Evolutionary conservation across 179 eudicot genomes (phyloP).

Genomic region (Camellia oleifera): DNA sequence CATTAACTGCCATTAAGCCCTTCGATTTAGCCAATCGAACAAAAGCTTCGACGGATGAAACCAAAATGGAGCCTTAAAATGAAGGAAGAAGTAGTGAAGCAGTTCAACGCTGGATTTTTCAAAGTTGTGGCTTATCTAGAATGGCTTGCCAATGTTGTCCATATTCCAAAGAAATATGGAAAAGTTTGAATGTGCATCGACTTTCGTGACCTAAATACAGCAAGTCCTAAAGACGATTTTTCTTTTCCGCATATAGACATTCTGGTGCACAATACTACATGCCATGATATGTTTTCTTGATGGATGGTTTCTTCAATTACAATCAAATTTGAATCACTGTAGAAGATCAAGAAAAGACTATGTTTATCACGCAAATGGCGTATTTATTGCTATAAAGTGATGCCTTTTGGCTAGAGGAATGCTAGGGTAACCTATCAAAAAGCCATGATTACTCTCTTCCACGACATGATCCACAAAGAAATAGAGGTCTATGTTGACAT

Average conservation of each 20-base stretch:
- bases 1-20: neutral
- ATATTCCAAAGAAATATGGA: neutral
- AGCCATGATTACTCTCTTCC: neutral
- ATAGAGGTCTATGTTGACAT: neutral
- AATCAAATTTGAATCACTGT: neutral
- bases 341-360: neutral
- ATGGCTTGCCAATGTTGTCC: constrained; percentile 3
- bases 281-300: too few relatives aligned
- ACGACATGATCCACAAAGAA: neutral
- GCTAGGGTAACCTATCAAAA: neutral
- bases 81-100: neutral
- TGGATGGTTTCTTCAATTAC: neutral
- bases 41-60: neutral
- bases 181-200: neutral
- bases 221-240: neutral
- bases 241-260: neutral
- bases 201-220: neutral
- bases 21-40: neutral
- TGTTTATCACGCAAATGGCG: neutral
- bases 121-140: neutral
- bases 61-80: neutral
- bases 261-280: neutral
- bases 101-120: neutral
- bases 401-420: neutral
- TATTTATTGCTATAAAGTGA: neutral